Conservation (phyloP, 2,329 filamentous ascomycete species). For the Aspergillus phoenicis region DNA sequence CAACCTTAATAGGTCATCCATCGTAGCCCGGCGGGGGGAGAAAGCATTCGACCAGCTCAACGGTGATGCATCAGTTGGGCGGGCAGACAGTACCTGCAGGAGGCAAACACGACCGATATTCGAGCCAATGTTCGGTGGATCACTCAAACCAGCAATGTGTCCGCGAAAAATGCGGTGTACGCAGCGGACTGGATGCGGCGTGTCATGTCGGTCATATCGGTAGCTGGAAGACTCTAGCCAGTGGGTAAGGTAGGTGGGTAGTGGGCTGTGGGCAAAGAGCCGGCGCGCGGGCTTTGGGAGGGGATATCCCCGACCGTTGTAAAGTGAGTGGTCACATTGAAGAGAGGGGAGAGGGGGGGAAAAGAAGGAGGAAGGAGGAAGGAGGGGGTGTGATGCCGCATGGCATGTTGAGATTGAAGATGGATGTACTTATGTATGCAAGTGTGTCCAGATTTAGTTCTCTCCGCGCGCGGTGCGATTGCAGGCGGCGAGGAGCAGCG, state of each 20-base stretch:
- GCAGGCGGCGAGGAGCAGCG: not conserved
- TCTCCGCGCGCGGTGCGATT: constrained; percentile 7
- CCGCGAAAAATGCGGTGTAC: constrained; percentile 28
- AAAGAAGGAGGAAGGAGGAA: no score
- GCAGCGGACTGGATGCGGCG: constrained; percentile 5
- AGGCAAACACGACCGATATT: constrained; percentile 20
- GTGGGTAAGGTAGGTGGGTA: not conserved
- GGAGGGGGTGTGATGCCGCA: not conserved
- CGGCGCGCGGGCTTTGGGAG: not conserved
- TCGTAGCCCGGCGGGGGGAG: not conserved
- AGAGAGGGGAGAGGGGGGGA: not conserved
- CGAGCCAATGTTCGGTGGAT: constrained; percentile 8
- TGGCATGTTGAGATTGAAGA: not conserved
- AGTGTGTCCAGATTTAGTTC: constrained; percentile 6
- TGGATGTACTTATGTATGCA: constrained; percentile 2
- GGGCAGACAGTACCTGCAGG: constrained; percentile 23
- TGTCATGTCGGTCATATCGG: constrained; percentile 4
- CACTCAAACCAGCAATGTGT: constrained; percentile 16
- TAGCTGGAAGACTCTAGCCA: not conserved
- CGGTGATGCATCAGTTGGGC: constrained; percentile 21
- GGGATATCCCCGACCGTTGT: constrained; percentile 9
- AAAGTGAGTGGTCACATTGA: constrained; percentile 7
- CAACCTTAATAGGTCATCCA: constrained; percentile 7
- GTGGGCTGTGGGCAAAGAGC: no score
- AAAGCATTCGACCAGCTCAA: constrained; percentile 20